Evolutionary conservation across 257 asterid genomes (phyloP), one percentile per base, ranked within the genome.

Genomic region (Plantago ovata): DNA sequence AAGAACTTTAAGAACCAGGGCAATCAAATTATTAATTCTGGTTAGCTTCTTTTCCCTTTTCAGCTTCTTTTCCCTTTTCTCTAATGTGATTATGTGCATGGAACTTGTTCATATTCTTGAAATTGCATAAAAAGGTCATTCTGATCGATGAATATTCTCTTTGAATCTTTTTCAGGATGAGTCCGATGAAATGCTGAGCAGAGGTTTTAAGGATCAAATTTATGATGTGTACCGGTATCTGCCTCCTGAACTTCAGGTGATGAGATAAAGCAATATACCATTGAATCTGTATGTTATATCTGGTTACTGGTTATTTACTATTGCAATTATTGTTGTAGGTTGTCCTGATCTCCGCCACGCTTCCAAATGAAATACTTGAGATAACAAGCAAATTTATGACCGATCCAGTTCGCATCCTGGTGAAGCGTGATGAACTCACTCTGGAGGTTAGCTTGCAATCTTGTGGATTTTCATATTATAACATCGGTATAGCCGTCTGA

Each of bases 341-440:
- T 56, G 96, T 89, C 69, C 67, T 93, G 44, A 86, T 93, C 48
- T 93, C 97, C 58, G 98, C 97, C 60, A 93, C 98, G 53, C 97
- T 93, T 72, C 97, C 98, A 33, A 93, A 93, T 73, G 98, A 93
- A 71, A 93, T 89, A 68, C 64, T 93, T 73, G 98, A 89, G 84
- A 86, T 93, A 1, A 93, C 98, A 10, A 84, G 96, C 84, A 93
- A 93, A 75, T 93, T 93, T 78, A 93, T 93, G 98, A 89, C 98
- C 1, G 98, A 86, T 68, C 98, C 98, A 36, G 97, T 93, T 60
- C 88, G 98, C 49, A 89, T 89, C 64, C 97, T 93, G 39, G 98
- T 93, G 42, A 93, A 93, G 71, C 97, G 96, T 82, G 98, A 93
- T 84, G 98, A 93, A 53, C 80, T 93, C 95, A 93, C 98, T 9